Evolutionary conservation across 2,329 filamentous ascomycete genomes (phyloP), one percentile per base, ranked within the genome.

Genomic region (Colletotrichum aenigma): DNA sequence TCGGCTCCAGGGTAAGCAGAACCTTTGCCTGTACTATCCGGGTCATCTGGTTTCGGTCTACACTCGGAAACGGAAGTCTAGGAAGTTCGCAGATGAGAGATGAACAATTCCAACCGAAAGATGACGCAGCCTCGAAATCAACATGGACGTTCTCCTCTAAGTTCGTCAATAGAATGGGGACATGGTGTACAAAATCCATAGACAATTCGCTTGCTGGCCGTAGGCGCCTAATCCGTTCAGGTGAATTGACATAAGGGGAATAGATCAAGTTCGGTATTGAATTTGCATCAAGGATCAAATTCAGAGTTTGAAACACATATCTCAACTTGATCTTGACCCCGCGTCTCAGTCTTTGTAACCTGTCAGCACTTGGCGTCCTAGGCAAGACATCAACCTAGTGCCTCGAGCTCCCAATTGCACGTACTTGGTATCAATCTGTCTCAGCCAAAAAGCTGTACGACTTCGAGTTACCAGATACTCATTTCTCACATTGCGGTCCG

Each of bases 391-490:
- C 6, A 52, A 52, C n/a, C 43, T 4, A 52, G 34, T 36, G 34
- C 12, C n/a, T 52, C 6, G 6, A 2, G n/a, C 4, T 24, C 2
- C n/a, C 43, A 52, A 13, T 2, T 52, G 2, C 43, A 13, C 2
- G 43, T 48, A 48, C 43, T 21, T 48, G 43, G 43, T 6, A 10
- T 18, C 18, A 9, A n/a, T 18, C 18, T 43, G 38, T 43, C 38
- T 43, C 18, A 48, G 43, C 0, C n/a, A 13, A 0, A 13, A 0
- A 21, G 0, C 43, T 48, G 43, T 13, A n/a, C n/a, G 2, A 7
- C 0, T 21, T 21, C n/a, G 1, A 21, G 0, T 48, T 0, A 36
- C n/a, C 43, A 48, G 1, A 21, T 4, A 4, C 2, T 48, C n/a
- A 52, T 21, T 52, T 13, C 6, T 6, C n/a, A 52, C 6, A 21